Base-by-base conservation (phyloP, 2,329 filamentous ascomycete species). In the Teratosphaeriaceae sp. region DNA sequence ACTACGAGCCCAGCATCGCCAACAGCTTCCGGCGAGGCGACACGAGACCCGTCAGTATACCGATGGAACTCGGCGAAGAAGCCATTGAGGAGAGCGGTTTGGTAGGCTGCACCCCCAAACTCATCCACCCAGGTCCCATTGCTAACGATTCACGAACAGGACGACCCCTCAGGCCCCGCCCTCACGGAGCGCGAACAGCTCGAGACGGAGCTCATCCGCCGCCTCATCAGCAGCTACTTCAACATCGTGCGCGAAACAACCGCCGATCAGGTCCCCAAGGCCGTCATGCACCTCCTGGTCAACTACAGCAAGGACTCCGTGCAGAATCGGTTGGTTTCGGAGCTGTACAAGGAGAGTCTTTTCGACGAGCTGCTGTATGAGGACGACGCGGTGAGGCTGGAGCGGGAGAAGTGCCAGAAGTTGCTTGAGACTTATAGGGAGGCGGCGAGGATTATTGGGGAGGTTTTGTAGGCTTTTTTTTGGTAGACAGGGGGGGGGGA, bases 181-280 rank as follows among this genome's bases (percentile, higher is more conserved):
- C 78, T 98, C 58, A 96, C 89, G 1, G 92, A 98, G 55, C 86
- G 92, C 40, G 92, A 98, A 70, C 85, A 88, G 34, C 85, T 98
- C 72, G 92, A 98, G 70, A 97, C 92, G 8, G 92, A 98, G 67
- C 80, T 98, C 30, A 98, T 98, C 63, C 85, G 90, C 36, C 86
- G 89, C 36, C 79, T 98, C 44, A 98, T 98, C 64, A 94, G 87
- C 23, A 96, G 89, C 1, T 98, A 98, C 73, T 98, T 98, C 74
- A 94, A 95, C 65, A 98, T 98, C 59, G 92, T 98, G 36, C 86
- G 92, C 50, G 92, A 98, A 68, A 90, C 88, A n/a, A 95, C 96
- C 57, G 90, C 90, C 34, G 92, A 98, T 63, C 90, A 97, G 69
- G 92, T 98, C 9, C 92, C 92, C 53, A 98, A 98, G 71, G 92